Base-by-base conservation (phyloP, 192 early-diverging fungal species). In the Geosiphon pyriformis region DNA sequence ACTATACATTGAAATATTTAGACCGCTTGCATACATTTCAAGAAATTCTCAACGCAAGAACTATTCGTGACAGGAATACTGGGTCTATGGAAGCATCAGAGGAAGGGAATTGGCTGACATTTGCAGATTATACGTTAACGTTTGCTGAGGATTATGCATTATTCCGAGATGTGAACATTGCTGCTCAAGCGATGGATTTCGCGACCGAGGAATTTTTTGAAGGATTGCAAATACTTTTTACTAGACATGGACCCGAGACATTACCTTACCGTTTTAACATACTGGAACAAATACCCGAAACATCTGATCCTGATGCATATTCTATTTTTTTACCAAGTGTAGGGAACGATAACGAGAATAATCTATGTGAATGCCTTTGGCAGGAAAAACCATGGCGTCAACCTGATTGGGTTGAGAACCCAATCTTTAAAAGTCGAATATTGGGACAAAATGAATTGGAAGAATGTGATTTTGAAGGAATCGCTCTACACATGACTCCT, bases 101-200 rank as follows among this genome's bases (percentile, higher is more conserved):
- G 37, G 55, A 57, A 46, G 53, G 26, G 1, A 32, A 18, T 35
- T 46, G 33, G 33, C 3, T 48, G 8, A 42, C 65, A 23, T 67
- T 67, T 33, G 22, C 53, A 25, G 65, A 67, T 32, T 67, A 67
- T 67, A 10, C 10, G 20, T 47, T 33, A 31, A 58, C 53, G 17
- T 85, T 87, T 47, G 69, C 71, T 25, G 74, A 74, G 4, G 70
- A 75, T 6, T 90, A 82, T 60, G 69, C 58, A 3, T 59, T 67
- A 20, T 92, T 90, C 70, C 75, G 85, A 10, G 84, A 90, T 48
- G 57, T 72, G n/a, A 76, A 87, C 75, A 78, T 92, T 12, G 76
- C 82, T 1, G 69, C 67, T 2, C 73, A 82, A 51, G 88, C 84
- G 0, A 79, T 80, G 57, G 67, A 76, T 18, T 85, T 75, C 71